phyloP scores from a whole-genome alignment of 2,329 filamentous ascomycete genomes.

The Ascochyta fabae region DNA sequence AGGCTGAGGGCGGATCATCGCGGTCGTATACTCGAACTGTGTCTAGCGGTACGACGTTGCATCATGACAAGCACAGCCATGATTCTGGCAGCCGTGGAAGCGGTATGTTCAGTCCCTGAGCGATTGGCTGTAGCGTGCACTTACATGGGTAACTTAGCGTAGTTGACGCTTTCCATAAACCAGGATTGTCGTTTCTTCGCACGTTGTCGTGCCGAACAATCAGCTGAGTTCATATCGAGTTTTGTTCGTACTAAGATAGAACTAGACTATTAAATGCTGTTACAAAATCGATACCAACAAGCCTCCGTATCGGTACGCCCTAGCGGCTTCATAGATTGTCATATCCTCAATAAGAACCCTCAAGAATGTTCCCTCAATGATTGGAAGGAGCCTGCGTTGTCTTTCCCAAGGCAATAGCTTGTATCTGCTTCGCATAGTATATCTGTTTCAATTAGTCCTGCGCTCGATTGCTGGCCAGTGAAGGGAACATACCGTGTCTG shows the following conservation, averaged over 20 bases:
- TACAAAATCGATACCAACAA: too few relatives aligned
- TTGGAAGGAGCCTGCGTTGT: conserved; percentile 1
- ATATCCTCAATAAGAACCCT: too few relatives aligned
- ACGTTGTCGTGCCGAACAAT: conserved; percentile 1
- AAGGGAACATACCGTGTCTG: conserved; percentile 4
- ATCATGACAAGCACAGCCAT: conserved; percentile 21
- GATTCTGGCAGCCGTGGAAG: conserved; percentile 1
- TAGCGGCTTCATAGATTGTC: too few relatives aligned
- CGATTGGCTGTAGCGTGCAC: neutral
- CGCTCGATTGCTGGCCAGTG: too few relatives aligned
- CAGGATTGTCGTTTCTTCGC: conserved; percentile 4
- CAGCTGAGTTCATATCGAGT: neutral
- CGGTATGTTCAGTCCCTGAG: conserved; percentile 17
- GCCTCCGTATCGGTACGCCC: too few relatives aligned
- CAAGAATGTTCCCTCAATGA: neutral
- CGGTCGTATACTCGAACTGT: conserved; percentile 19
- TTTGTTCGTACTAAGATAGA: neutral
- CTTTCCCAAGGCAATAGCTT: neutral
- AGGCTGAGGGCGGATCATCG: conserved; percentile 14
- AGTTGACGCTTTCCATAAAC: neutral
- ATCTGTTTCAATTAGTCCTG: neutral
- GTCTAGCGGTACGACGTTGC: conserved; percentile 25
- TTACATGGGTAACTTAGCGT: conserved; percentile 13
- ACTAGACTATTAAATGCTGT: neutral
- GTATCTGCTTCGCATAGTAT: conserved; percentile 11